phyloP scores from a whole-genome alignment of 2,329 filamentous ascomycete genomes.

The Bipolaris zeicola region DNA sequence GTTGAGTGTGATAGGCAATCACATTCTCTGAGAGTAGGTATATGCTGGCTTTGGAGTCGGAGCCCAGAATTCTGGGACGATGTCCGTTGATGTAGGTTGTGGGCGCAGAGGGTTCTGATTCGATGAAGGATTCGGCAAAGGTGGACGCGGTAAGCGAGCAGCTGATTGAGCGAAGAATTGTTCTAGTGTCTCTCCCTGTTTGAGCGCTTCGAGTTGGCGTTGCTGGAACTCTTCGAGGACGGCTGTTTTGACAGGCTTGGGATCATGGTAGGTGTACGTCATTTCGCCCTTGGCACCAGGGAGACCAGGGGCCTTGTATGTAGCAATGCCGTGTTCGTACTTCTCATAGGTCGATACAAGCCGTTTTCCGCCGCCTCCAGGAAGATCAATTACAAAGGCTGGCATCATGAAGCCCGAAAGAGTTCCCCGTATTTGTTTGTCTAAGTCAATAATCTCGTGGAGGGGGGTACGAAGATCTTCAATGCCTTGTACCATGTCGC shows the following conservation, averaged over 20 bases:
- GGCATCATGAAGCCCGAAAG: conserved; percentile 69
- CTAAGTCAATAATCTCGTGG: conserved; percentile 62
- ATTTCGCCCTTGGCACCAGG: conserved; percentile 45
- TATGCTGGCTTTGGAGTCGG: not conserved
- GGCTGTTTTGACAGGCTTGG: conserved; percentile 33
- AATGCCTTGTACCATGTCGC: conserved; percentile 65
- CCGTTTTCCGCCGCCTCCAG: conserved; percentile 67
- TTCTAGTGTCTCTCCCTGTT: conserved; percentile 15
- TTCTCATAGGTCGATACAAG: conserved; percentile 59
- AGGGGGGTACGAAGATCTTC: conserved; percentile 69
- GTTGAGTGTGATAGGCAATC: not conserved
- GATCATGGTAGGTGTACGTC: conserved; percentile 65
- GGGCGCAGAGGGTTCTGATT: not conserved
- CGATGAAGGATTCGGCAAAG: not conserved
- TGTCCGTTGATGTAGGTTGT: not conserved
- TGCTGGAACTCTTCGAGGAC: conserved; percentile 15
- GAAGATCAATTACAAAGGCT: conserved; percentile 67
- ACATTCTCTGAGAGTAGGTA: not conserved
- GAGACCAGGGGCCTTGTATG: conserved; percentile 62
- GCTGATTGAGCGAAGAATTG: conserved; percentile 12
- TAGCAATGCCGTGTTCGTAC: conserved; percentile 64
- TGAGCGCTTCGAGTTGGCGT: conserved; percentile 16
- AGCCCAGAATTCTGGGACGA: not conserved
- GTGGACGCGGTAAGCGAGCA: not conserved
- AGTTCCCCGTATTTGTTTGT: conserved; percentile 63